Percentiles rank a stretch among this genome's conserved stretches.
These are phyloP conservation scores for Spathaspora sp. DNA, from an alignment of 1,139 yeast species.

Conservation along the genomic window DNA sequence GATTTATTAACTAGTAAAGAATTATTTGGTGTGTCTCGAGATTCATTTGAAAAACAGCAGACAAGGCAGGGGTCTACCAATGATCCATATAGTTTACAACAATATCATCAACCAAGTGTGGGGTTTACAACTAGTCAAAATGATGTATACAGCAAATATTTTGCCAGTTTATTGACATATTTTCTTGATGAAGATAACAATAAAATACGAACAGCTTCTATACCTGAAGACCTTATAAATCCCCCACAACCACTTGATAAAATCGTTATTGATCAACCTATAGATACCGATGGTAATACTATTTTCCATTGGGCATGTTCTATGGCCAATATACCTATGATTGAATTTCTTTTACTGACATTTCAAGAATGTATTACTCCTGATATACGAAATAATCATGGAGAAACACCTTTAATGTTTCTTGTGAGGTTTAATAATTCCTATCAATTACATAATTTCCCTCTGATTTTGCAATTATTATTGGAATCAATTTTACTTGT, in stretches of 20 bases:
- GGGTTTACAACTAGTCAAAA: conserved; percentile 9
- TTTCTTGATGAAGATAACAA: conserved; percentile 36
- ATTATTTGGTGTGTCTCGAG: conserved; percentile 44
- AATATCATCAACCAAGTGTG: conserved; percentile 18
- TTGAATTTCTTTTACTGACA: conserved; percentile 64
- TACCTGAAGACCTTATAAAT: conserved; percentile 34
- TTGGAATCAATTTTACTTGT: conserved; percentile 75
- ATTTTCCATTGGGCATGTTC: conserved; percentile 97
- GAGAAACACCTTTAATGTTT: conserved; percentile 88
- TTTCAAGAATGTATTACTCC: conserved; percentile 52
- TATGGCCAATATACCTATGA: conserved; percentile 73
- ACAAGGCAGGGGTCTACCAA: conserved; percentile 6
- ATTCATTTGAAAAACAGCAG: conserved; percentile 37
- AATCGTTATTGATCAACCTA: conserved; percentile 73
- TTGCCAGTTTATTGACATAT: conserved; percentile 34
- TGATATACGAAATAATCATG: conserved; percentile 60
- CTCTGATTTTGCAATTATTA: conserved; percentile 65
- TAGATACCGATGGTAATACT: conserved; percentile 91
- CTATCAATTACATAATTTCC: conserved; percentile 73
- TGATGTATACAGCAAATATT: conserved; percentile 34
- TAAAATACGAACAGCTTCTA: conserved; percentile 12
- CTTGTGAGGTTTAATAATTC: conserved; percentile 89
- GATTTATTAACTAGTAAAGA: conserved; percentile 43
- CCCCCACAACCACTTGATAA: conserved; percentile 47
- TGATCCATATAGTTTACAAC: conserved; percentile 5